Percentiles rank a stretch among this genome's conserved stretches.
Conservation (phyloP, 495 filamentous ascomycete genomes). For the Podospora didyma region DNA sequence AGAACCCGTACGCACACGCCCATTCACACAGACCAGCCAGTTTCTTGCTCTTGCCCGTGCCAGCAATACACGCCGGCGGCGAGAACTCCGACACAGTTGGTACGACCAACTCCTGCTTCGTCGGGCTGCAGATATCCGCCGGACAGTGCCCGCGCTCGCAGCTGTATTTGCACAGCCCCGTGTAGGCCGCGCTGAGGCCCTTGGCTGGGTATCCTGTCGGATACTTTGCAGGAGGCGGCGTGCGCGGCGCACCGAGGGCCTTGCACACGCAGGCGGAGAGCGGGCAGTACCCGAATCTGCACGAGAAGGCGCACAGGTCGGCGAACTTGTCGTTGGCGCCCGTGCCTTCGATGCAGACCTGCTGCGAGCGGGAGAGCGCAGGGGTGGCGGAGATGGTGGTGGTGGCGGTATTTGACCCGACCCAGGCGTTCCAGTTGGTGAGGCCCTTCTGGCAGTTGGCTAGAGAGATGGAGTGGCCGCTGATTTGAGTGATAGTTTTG, state of each 20-base stretch:
- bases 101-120: too few species aligned
- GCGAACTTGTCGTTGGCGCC: neutral
- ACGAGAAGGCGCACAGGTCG: neutral
- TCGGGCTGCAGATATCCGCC: neutral
- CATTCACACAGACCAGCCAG: too few species aligned
- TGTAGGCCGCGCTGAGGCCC: neutral
- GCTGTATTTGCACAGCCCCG: neutral
- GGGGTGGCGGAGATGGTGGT: neutral
- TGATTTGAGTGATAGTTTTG: too few species aligned
- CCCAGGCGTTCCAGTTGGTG: constrained; percentile 3
- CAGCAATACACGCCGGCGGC: too few species aligned
- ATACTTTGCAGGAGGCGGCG: neutral
- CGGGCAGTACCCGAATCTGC: neutral
- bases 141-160: neutral
- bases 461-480: constrained; percentile 28
- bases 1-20: too few species aligned
- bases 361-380: neutral
- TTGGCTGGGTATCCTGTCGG: neutral
- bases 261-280: neutral
- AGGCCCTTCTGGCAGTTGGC: neutral
- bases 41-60: too few species aligned
- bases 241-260: neutral
- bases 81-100: too few species aligned
- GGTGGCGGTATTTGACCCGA: neutral
- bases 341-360: constrained; percentile 3